phyloP scores from a whole-genome alignment of 2,329 filamentous ascomycete species.

The Scytalidium lignicola region DNA sequence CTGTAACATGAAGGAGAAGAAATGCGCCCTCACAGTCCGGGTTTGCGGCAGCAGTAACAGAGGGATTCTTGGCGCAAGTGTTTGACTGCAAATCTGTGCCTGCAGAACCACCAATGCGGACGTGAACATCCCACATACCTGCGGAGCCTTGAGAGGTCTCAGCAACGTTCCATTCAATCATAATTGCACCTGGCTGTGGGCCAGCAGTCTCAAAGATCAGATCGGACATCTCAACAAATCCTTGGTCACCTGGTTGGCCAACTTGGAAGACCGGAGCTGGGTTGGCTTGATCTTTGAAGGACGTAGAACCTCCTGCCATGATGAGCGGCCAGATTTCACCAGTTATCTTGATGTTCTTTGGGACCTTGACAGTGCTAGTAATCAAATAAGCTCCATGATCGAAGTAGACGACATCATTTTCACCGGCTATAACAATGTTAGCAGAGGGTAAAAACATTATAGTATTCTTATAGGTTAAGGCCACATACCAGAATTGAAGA shows the following conservation, averaged over 20 bases:
- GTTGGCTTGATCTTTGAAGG: slow-evolving; percentile 69
- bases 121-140: slow-evolving; percentile 94
- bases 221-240: slow-evolving; percentile 82
- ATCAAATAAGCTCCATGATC: slow-evolving; percentile 69
- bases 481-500: slow-evolving; percentile 58
- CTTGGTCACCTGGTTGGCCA: slow-evolving; percentile 69
- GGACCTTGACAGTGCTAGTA: slow-evolving; percentile 64
- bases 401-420: slow-evolving; percentile 58
- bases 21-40: slow-evolving; percentile 70
- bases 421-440: not conserved
- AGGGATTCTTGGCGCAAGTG: slow-evolving; percentile 73
- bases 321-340: slow-evolving; percentile 91
- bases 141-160: slow-evolving; percentile 61
- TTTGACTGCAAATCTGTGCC: slow-evolving; percentile 76
- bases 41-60: slow-evolving; percentile 54
- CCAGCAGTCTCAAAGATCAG: slow-evolving; percentile 81
- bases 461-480: too few relatives aligned
- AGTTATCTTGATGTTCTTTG: slow-evolving; percentile 78
- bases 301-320: slow-evolving; percentile 67
- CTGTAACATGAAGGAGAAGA: slow-evolving; percentile 60
- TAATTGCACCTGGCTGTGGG: slow-evolving; percentile 77
- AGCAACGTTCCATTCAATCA: slow-evolving; percentile 87
- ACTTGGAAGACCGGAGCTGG: slow-evolving; percentile 84
- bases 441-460: too few relatives aligned
- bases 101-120: slow-evolving; percentile 81